phyloP scores from a whole-genome alignment of 169 alveolate genomes.

The Plasmodium coatneyi region DNA sequence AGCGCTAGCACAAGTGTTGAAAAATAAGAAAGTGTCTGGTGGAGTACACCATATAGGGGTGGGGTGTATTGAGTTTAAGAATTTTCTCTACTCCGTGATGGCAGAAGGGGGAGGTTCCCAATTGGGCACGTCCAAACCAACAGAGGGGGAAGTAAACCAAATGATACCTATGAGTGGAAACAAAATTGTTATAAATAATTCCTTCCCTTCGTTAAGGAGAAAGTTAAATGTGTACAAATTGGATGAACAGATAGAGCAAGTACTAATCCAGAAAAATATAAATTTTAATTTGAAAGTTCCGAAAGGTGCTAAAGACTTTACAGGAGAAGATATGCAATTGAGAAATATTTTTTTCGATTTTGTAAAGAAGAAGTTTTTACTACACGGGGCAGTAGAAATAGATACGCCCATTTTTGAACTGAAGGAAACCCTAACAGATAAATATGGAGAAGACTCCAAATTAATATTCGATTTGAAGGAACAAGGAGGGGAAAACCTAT shows the following conservation, averaged over 20 bases:
- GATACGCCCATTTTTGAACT: slow-evolving; percentile 99
- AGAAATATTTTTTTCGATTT: slow-evolving; percentile 90
- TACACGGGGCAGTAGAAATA: slow-evolving; percentile 97
- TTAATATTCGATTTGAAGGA: slow-evolving; percentile 96
- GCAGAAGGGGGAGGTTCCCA: not conserved
- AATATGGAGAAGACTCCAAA: slow-evolving; percentile 97
- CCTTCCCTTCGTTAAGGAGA: not conserved
- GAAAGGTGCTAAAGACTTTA: slow-evolving; percentile 95
- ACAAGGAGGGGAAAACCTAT: slow-evolving; percentile 97
- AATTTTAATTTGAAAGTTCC: slow-evolving; percentile 91
- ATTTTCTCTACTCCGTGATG: slow-evolving; percentile 53
- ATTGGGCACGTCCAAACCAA: not conserved
- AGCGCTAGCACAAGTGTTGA: slow-evolving; percentile 34
- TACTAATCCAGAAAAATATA: slow-evolving; percentile 81
- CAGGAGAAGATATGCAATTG: slow-evolving; percentile 93
- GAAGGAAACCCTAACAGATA: slow-evolving; percentile 94
- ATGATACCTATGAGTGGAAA: not conserved
- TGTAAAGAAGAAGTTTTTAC: slow-evolving; percentile 89
- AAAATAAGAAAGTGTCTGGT: slow-evolving; percentile 56
- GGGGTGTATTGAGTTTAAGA: slow-evolving; percentile 67
- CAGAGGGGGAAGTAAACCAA: not conserved
- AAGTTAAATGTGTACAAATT: slow-evolving; percentile 21
- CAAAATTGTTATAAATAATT: not conserved
- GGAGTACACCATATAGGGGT: slow-evolving; percentile 51
- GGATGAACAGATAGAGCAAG: slow-evolving; percentile 23